Evolutionary conservation across 139 green algal genomes (phyloP).

Genomic region (Closterium sp.): DNA sequence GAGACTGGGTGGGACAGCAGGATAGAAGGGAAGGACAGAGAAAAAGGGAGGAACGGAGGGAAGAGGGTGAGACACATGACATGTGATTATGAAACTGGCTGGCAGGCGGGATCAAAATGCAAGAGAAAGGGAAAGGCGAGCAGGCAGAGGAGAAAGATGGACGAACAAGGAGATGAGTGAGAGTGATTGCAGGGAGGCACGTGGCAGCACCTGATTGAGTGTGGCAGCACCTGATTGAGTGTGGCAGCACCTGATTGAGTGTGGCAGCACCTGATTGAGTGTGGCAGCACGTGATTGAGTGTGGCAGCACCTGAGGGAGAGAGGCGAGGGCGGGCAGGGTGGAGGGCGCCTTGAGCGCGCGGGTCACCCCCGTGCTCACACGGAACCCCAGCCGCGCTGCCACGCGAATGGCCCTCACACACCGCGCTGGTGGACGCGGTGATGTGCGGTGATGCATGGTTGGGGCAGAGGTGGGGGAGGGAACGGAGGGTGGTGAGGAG

Average conservation of each 20-base stretch:
- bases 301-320: background rate
- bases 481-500: no score
- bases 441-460: no score
- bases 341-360: background rate
- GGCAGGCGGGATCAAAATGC: background rate
- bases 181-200: background rate
- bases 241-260: no score
- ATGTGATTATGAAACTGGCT: background rate
- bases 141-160: background rate
- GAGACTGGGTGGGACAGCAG: background rate
- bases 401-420: conserved; percentile 17
- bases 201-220: background rate
- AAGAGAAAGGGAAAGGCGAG: background rate
- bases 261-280: no score
- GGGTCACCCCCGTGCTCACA: background rate
- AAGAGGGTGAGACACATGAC: background rate
- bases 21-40: background rate
- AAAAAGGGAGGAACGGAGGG: background rate
- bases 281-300: no score
- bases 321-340: background rate
- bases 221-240: no score
- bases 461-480: no score
- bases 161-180: background rate
- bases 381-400: conserved; percentile 14
- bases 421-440: background rate